These are phyloP conservation scores for Russula foetens DNA, from an alignment of 768 basidiomycete genomes.

Conservation along the genomic window DNA sequence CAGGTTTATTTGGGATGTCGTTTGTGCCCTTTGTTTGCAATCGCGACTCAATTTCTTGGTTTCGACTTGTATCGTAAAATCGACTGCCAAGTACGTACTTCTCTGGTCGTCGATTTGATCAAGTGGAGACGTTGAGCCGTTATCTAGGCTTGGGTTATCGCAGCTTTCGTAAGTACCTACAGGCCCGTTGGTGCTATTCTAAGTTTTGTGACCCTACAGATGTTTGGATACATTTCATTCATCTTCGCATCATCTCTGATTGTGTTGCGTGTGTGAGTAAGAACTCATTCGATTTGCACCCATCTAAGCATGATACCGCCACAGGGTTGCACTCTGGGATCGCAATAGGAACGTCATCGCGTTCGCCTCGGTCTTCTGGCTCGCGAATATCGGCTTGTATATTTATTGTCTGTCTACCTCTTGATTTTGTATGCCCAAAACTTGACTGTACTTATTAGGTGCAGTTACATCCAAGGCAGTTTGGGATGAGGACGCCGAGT, in stretches of 20 bases:
- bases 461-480: background rate
- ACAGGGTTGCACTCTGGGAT: conserved; percentile 6
- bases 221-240: conserved; percentile 5
- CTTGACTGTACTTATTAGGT: background rate
- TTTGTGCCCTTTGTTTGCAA: background rate
- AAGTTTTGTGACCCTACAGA: background rate
- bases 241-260: conserved; percentile 11
- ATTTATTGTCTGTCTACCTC: background rate
- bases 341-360: background rate
- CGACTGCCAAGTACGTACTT: conserved; percentile 1
- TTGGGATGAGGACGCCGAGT: background rate
- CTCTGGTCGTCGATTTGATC: background rate
- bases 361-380: background rate
- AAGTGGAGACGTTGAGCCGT: background rate
- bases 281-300: background rate
- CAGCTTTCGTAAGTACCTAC: conserved; percentile 1
- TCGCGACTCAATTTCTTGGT: background rate
- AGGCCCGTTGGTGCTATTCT: background rate
- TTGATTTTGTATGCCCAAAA: background rate
- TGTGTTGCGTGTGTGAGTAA: conserved; percentile 11
- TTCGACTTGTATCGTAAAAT: background rate
- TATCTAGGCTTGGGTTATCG: conserved; percentile 3
- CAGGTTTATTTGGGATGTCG: conserved; percentile 16
- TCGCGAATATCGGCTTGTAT: background rate
- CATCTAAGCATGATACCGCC: background rate